Base-by-base conservation (phyloP, 768 basidiomycete species). In the Panaeolus cyanescens region DNA sequence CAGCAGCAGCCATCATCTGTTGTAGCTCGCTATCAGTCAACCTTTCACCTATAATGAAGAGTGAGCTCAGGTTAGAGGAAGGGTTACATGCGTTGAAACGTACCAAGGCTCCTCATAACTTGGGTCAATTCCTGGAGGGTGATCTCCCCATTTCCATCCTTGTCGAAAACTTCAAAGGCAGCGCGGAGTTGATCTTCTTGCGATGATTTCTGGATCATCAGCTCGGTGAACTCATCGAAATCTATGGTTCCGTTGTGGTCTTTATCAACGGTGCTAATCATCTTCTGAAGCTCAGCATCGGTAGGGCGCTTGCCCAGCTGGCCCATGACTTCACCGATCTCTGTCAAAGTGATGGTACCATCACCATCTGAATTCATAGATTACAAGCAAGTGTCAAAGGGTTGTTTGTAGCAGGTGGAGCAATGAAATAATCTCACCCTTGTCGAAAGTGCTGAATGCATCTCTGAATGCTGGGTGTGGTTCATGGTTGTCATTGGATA, bases 81-180 rank as follows among this genome's bases (percentile, higher is more conserved):
- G 54, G 19, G 32, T 42, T 20, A 30, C 12, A 54, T 54, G 32
- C 32, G 33, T 37, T 55, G 20, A 20, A 12, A 66, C 86, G 55
- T 67, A 91, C 93, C 91, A 60, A 97, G 83, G 72, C 87, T 93
- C 64, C 85, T 90, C 96, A 98, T 96, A 68, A 97, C 93, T 68
- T 91, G 89, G 71, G 89, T 83, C 74, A 97, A 76, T 80, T 98
- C 96, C 1, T 88, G 87, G 4, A 91, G 86, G 33, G 83, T 89
- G 77, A 98, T 97, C 70, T 82, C 91, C 17, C 95, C 96, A 68
- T 94, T 95, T 12, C 92, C 92, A 70, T 98, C 93, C 85, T 93
- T 95, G 77, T 98, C 96, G 69, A 97, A 97, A 58, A 95, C 93
- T 76, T 91, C 92, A 86, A 99, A 99, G 25, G 96, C 96, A 81